Base-by-base conservation (phyloP, 805 yeast species). In the Ogataea trehaloabstinens region DNA sequence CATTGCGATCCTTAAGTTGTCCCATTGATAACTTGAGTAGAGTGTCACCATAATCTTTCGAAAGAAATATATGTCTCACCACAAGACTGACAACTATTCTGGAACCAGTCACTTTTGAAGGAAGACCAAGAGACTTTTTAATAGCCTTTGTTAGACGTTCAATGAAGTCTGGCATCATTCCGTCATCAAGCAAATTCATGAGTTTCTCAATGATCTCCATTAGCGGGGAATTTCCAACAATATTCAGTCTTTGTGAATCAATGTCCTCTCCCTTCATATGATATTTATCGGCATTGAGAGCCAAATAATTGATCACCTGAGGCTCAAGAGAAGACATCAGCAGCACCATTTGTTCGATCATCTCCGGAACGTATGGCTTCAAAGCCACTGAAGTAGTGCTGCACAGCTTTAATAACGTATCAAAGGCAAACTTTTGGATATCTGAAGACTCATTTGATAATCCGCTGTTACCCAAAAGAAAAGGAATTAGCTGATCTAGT, bases 301-400 rank as follows among this genome's bases (percentile, higher is more conserved):
- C 79, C 41, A 91, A 63, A 52, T 89, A 91, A 55, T 93, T 91
- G 45, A 87, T 74, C 2, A 85, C 78, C 55, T 90, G 96, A 0
- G 98, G 98, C 54, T 93, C 99, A 29, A 91, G 69, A 0, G 93
- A 82, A 0, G 96, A 86, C 78, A 91, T 78, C 42, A 88, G 65
- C 5, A 73, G 62, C 4, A 85, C 68, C 53, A 93, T 72, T 35
- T 86, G 86, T 28, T 78, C 82, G 4, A 88, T 66, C 34, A 93
- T 69, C 4, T 67, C 67, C 0, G 93, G 82, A 25, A 85, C 76
- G 59, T 79, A 87, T 2, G 86, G 82, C 47, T 71, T 76, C 19
- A 84, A 68, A 0, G 82, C 68, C 3, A 61, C 49, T 0, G 89
- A 83, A 1, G 83, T 75, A 20, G 77, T 75, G 44, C 79, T 78